Base-by-base conservation (phyloP, 495 filamentous ascomycete species). In the Podospora pseudopauciseta region DNA sequence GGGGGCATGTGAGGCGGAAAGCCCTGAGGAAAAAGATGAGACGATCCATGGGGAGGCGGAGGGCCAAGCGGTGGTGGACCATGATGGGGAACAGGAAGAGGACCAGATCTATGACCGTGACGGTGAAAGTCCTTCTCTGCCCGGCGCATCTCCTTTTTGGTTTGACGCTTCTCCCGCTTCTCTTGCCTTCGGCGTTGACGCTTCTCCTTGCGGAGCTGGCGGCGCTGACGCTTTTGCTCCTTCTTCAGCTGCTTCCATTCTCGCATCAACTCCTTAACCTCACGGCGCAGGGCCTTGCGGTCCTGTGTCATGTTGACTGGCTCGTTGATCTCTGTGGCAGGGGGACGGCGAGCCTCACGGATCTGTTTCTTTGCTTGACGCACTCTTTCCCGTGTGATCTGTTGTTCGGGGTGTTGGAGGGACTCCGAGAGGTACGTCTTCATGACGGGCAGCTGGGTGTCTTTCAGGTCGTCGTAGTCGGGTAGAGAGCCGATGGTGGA, bases 401-500 rank as follows among this genome's bases (percentile, higher is more conserved):
- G 76, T 55, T 81, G 75, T 18, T 84, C 79, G 0, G 82, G 80
- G 63, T 81, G 74, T 32, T 73, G 71, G 9, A 85, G 73, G 77
- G 80, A 86, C 4, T 73, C 69, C 18, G 71, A 58, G 20, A 86
- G 65, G 0, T 70, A 72, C n/a, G 73, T 63, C 65, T 77, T 79
- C 2, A 77, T 71, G 5, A 78, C 55, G 15, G 80, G 76, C 34
- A 85, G 76, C 71, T 83, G 81, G 32, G 67, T 58, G 49, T 81
- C 80, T 11, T 71, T 70, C 0, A 86, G 75, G 55, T 80, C 77
- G 63, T 84, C 79, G 67, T 79, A 80, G 64, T 80, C 81, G 3
- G 82, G 81, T 11, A 84, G 80, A 49, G 80, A 82, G 28, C 79
- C 82, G 54, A 81, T 70, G 18, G 81, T 81, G 0, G 78, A 78